These are phyloP conservation scores for Jacaranda copaia DNA, from an alignment of 257 asterid species.

Conservation along the genomic window DNA sequence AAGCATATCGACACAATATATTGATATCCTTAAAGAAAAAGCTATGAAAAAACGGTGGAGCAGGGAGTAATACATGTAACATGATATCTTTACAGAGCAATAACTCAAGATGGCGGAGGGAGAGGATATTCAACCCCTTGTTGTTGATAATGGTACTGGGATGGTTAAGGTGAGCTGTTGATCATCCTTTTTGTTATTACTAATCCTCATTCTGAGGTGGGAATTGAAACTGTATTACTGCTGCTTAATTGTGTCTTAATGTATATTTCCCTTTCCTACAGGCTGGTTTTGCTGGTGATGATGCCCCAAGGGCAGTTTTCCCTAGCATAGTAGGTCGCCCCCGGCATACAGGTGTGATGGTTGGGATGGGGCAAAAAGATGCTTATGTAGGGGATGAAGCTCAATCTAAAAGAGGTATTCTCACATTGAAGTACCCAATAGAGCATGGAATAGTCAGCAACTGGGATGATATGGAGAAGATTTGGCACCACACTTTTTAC, in stretches of 20 bases:
- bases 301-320: constrained; percentile 59
- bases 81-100: neutral
- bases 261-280: constrained; percentile 6
- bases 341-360: constrained; percentile 54
- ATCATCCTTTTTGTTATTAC: neutral
- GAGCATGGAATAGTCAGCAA: constrained; percentile 57
- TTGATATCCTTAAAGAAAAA: neutral
- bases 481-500: constrained; percentile 59
- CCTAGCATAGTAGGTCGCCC: constrained; percentile 59
- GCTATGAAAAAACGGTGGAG: neutral
- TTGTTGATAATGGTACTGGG: constrained; percentile 61
- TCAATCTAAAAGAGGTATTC: constrained; percentile 52
- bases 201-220: neutral
- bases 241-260: neutral
- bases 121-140: constrained; percentile 57
- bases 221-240: neutral
- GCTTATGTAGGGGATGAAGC: constrained; percentile 57
- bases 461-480: constrained; percentile 61
- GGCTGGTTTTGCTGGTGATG: constrained; percentile 66
- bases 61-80: neutral
- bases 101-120: constrained; percentile 51
- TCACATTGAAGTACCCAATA: constrained; percentile 54
- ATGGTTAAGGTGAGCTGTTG: constrained; percentile 52
- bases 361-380: constrained; percentile 57
- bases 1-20: neutral